phyloP scores from a whole-genome alignment of 2,329 filamentous ascomycete species.

The Ophiobolus disseminans region DNA sequence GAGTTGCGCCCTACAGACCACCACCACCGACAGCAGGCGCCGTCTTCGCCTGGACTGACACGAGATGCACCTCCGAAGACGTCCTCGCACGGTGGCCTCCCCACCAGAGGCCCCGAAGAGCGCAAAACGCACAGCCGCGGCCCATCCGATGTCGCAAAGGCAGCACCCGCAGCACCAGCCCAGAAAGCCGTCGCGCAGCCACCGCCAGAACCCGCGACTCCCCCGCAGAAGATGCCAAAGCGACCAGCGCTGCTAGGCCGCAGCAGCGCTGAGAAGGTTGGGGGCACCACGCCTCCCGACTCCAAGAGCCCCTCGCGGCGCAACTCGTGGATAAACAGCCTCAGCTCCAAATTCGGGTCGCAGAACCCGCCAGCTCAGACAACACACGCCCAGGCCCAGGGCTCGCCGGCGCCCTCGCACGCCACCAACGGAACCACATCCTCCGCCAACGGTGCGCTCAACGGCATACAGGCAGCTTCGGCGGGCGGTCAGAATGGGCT shows the following conservation, averaged over 20 bases:
- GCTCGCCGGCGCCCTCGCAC: conserved; percentile 49
- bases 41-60: conserved; percentile 44
- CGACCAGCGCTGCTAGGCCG: conserved; percentile 55
- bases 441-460: conserved; percentile 47
- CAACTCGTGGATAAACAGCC: conserved; percentile 90
- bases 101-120: conserved; percentile 24
- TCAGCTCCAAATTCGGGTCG: conserved; percentile 90
- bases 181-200: conserved; percentile 35
- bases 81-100: conserved; percentile 44
- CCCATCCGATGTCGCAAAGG: too few relatives aligned
- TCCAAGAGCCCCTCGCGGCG: conserved; percentile 55
- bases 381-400: conserved; percentile 42
- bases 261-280: conserved; percentile 47
- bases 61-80: conserved; percentile 45
- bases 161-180: conserved; percentile 2
- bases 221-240: conserved; percentile 40
- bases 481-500: conserved; percentile 39
- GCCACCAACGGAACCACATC: conserved; percentile 61
- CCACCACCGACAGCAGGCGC: conserved; percentile 47
- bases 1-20: conserved; percentile 32
- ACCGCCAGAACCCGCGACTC: conserved; percentile 24
- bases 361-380: conserved; percentile 48
- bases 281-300: conserved; percentile 37
- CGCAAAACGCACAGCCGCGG: conserved; percentile 2
- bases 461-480: conserved; percentile 47